Conservation (phyloP, 306 rosid species). For the Luffa acutangula region DNA sequence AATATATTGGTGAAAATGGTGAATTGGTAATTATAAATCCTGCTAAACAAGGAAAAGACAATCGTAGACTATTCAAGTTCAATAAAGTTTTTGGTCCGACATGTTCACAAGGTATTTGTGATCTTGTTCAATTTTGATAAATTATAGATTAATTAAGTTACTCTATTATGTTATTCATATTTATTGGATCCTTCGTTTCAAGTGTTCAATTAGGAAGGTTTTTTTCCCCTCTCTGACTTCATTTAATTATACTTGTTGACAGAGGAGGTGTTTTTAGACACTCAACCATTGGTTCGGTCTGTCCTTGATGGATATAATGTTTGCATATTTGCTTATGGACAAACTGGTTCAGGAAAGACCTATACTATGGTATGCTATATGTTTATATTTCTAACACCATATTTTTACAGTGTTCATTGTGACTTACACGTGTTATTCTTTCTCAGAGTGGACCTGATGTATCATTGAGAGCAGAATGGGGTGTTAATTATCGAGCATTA, state of each 20-base stretch:
- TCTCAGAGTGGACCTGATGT: constrained; percentile 76
- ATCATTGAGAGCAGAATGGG: constrained; percentile 77
- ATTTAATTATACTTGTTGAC: constrained; percentile 2
- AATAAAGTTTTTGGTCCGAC: constrained; percentile 90
- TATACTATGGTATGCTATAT: constrained; percentile 72
- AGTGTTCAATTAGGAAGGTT: not conserved
- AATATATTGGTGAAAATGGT: constrained; percentile 87
- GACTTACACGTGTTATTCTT: constrained; percentile 11
- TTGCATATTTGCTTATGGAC: constrained; percentile 99
- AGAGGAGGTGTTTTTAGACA: constrained; percentile 89
- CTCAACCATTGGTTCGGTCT: constrained; percentile 80
- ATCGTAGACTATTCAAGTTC: constrained; percentile 69
- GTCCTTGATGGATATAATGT: constrained; percentile 96
- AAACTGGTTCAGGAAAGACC: constrained; percentile 98
- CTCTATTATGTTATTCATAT: not conserved
- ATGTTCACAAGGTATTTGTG: constrained; percentile 61
- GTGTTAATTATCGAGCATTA: constrained; percentile 88
- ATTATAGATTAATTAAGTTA: not conserved
- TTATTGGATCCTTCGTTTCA: not conserved
- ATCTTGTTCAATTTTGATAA: constrained; percentile 6
- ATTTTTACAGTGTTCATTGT: not conserved
- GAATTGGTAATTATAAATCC: constrained; percentile 73
- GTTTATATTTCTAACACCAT: constrained; percentile 10
- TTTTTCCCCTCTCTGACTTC: not conserved
- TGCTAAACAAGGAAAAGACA: constrained; percentile 81